Evolutionary conservation across 2,329 filamentous ascomycete genomes (phyloP), one percentile per base, ranked within the genome.

Genomic region (Piedraia hortae): DNA sequence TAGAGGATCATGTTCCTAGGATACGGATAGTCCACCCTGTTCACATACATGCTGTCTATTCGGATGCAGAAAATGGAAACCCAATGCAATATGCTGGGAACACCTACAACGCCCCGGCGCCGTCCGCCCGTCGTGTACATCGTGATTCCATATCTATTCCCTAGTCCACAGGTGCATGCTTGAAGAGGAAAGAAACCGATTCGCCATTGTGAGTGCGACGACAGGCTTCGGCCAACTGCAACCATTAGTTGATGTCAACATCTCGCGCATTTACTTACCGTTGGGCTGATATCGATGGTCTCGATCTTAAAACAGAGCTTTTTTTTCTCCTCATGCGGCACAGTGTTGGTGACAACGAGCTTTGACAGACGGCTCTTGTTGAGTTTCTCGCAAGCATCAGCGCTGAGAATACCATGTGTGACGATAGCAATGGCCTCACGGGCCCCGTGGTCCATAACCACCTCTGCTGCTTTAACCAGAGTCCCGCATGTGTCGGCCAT

Each of bases 401-500:
- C 80, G 31, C 69, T 78, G 22, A 93, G 52, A 27, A 91, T 89
- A 16, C 78, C 80, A 42, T 91, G 82, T 1, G 82, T 91, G 26
- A 93, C 85, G 33, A 93, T 88, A 12, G 85, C 85, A 30, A 89
- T 75, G 16, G 89, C 78, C 41, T 88, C 66, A 33, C 64, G 65
- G 2, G 85, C 82, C 14, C 77, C 75, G 39, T 91, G 70, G 36
- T 75, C 60, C 45, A 82, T 74, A 23, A 93, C 62, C 0, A 80
- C 82, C 26, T 75, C 68, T 9, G 82, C 85, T 3, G 80, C 85
- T 52, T 93, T 93, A 44, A 59, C 63, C 7, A 73, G 54, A 2
- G 77, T 90, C 34, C 78, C 78, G 45, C 80, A 91, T 3, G 82
- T 91, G 43, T 93, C 82, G 14, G 80, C 80, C 77, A 93, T 91